Base-by-base conservation (phyloP, 495 filamentous ascomycete species). In the Collariella sp. region DNA sequence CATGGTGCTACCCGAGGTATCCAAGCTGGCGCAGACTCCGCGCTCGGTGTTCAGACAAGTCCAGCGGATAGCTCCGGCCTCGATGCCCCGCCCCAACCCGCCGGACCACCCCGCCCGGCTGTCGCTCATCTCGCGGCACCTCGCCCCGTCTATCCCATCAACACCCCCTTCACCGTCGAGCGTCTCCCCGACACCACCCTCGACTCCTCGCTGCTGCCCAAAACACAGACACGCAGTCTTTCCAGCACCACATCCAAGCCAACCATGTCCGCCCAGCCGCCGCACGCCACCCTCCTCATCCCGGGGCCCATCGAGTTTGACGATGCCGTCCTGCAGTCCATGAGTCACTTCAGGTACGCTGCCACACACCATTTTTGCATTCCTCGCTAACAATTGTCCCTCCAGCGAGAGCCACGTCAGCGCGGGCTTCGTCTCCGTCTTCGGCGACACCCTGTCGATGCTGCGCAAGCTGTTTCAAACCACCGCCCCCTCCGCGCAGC, bases 271-370 rank as follows among this genome's bases (percentile, higher is more conserved):
- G 75, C 72, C 52, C 90, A 95, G 76, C 72, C 87, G 40, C 75
- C 81, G 47, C 90, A 96, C 68, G 81, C 88, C 53, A 80, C 89
- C 35, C 71, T 96, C 65, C 80, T 98, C 63, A 96, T 98, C 64
- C 93, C 93, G 22, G 93, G 93, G 24, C 93, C 93, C 66, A 93
- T 98, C 67, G 93, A 98, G 73, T 97, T 97, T 65, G 93, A 96
- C 68, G 93, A 98, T 88, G 90, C 83, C 40, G 93, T 98, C 46
- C 82, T 98, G 42, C 78, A 88, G 68, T 87, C 90, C 52, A 97
- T 97, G 93, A 80, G 85, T 68, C 93, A 97, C 73, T 95, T 85
- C 75, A 91, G 90, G 91, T 95, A 49, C 0, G 49, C 3, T 15
- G 36, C n/a, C 7, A 11, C 19, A 31, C 22, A 19, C 15, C 22